Base-by-base conservation (phyloP, 2,329 filamentous ascomycete species). In the Sporothrix globosa region DNA sequence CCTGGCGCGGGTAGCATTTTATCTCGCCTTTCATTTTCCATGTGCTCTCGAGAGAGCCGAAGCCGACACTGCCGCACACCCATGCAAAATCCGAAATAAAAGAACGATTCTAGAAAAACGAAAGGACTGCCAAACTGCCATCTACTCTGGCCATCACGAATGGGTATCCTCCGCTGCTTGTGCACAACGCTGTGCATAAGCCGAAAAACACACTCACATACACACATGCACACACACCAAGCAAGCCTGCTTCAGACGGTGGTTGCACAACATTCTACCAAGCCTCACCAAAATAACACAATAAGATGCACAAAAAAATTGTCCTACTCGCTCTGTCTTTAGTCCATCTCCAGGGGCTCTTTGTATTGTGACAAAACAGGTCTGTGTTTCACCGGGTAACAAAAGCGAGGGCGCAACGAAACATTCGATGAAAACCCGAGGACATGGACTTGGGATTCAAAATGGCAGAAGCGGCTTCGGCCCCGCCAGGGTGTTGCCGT, bases 391-490 rank as follows among this genome's bases (percentile, higher is more conserved):
- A 7, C 48, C 24, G 24, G 41, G 10, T 39, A 50, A 39, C 61
- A 56, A 41, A 11, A 46, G n/a, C 50, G 48, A 46, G 61, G 48
- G n/a, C n/a, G 27, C 24, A 11, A n/a, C n/a, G 27, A n/a, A 54
- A n/a, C 5, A 17, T 24, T 50, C 58, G 17, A 67, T 66, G 61
- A 69, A 71, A 76, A 73, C 75, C 78, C 77, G 75, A 75, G 76
- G 77, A 77, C 78, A 77, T 76, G 77, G 77, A 74, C 74, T 74
- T 77, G 77, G 76, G 77, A 76, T 71, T 72, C 68, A 72, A 71
- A 76, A 71, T 70, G 68, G 60, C 61, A 72, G 53, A 72, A 71
- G 63, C 71, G 60, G 71, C 67, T 39, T 54, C 72, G 63, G 73
- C 73, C 72, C 73, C 72, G 71, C 73, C 68, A 69, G 71, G 73